Conservation (phyloP, 108 stramenopile species). For the Skeletonema tropicum region DNA sequence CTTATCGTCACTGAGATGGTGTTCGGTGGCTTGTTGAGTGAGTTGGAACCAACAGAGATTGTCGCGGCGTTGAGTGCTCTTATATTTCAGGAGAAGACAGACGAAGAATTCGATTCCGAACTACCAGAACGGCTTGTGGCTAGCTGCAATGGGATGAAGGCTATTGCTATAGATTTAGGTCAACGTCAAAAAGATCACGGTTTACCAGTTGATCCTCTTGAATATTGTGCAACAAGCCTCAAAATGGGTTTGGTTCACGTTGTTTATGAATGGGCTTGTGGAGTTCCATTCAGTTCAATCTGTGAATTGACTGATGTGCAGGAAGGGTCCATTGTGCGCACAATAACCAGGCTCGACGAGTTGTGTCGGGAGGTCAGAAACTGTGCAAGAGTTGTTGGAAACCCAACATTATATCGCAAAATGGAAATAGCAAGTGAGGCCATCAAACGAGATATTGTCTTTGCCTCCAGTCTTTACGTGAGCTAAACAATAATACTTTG, state of each 20-base stretch:
- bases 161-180: slow-evolving; percentile 78
- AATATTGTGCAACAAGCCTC: slow-evolving; percentile 77
- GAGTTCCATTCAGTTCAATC: slow-evolving; percentile 92
- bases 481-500: slow-evolving; percentile 42
- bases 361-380: slow-evolving; percentile 96
- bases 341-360: slow-evolving; percentile 96
- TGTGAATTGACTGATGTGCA: slow-evolving; percentile 91
- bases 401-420: slow-evolving; percentile 93
- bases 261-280: slow-evolving; percentile 98
- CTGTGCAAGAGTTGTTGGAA: slow-evolving; percentile 95
- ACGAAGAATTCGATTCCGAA: slow-evolving; percentile 75
- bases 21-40: slow-evolving; percentile 93
- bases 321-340: slow-evolving; percentile 96
- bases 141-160: slow-evolving; percentile 77
- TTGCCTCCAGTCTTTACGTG: slow-evolving; percentile 96
- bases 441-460: slow-evolving; percentile 97
- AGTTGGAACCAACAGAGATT: slow-evolving; percentile 93
- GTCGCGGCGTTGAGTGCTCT: slow-evolving; percentile 92
- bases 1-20: slow-evolving; percentile 97
- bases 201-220: slow-evolving; percentile 79
- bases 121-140: slow-evolving; percentile 71
- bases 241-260: slow-evolving; percentile 97
- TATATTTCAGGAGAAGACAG: slow-evolving; percentile 92
- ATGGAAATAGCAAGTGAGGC: slow-evolving; percentile 93
- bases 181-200: slow-evolving; percentile 84